phyloP scores from a whole-genome alignment of 176 grass and related monocot genomes.

The Oryza meyeriana region DNA sequence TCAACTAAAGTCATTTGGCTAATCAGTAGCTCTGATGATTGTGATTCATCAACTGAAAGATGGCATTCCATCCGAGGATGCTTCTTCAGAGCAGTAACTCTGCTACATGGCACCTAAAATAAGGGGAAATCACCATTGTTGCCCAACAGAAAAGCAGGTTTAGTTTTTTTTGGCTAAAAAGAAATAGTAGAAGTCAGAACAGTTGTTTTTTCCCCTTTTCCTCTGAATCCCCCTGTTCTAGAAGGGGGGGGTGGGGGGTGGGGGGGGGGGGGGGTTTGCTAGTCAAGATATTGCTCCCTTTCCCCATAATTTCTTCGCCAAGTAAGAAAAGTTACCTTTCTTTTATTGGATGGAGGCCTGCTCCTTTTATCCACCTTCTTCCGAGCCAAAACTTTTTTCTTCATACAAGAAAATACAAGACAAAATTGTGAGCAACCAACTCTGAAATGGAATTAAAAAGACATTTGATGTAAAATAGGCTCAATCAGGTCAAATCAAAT shows the following conservation, averaged over 20 bases:
- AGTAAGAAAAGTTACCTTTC: constrained; percentile 53
- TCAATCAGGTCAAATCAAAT: constrained; percentile 22
- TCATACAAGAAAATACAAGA: constrained; percentile 30
- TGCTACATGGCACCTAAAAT: constrained; percentile 58
- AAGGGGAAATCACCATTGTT: neutral
- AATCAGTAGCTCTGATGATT: constrained; percentile 50
- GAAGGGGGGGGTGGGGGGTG: too few species aligned
- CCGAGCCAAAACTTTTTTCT: constrained; percentile 49
- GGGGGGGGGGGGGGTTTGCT: constrained; percentile 6
- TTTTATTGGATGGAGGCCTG: constrained; percentile 45
- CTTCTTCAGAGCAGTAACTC: constrained; percentile 43
- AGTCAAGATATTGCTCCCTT: neutral
- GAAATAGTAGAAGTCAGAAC: neutral
- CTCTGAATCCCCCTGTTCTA: constrained; percentile 2
- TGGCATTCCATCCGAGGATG: constrained; percentile 54
- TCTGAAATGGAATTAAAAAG: constrained; percentile 6
- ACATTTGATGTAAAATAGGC: neutral
- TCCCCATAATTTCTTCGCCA: neutral
- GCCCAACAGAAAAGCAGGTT: neutral
- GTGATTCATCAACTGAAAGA: constrained; percentile 63
- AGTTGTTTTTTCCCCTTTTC: neutral
- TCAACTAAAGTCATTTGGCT: constrained; percentile 56
- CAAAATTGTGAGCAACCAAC: constrained; percentile 7
- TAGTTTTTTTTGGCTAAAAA: neutral
- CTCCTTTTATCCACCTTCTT: constrained; percentile 59